Evolutionary conservation across 352 stramenopile species (phyloP), one percentile per base, ranked within the genome.

Genomic region (Phytopythium delawarense): DNA sequence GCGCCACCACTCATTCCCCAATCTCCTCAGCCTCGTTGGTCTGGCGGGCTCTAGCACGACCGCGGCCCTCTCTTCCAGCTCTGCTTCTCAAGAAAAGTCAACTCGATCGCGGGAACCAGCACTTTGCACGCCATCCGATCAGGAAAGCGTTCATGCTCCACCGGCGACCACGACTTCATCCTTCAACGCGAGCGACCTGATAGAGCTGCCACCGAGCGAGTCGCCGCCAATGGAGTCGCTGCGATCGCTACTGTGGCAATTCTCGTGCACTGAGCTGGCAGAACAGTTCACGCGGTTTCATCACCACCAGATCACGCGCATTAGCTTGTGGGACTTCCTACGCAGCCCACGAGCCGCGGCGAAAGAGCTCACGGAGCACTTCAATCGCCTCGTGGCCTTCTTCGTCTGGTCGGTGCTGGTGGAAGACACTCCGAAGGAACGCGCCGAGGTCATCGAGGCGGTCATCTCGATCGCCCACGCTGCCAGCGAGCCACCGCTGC

Each of bases 321-420:
- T 90, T 20, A 65, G 70, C 39, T 69, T 84, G 3, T 90, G 78
- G 80, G 76, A 82, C 23, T 86, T 93, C 37, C 57, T 91, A 13
- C 69, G 79, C 40, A 61, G 72, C 37, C 76, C 78, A 2, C 74
- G 74, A 34, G 58, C 81, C 62, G 69, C 69, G 7, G 71, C 76
- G 2, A 88, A 83, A 52, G 64, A 77, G 4, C 66, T 89, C 40
- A 82, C 79, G 0, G 79, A 86, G 7, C 71, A 79, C 37, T 91
- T 89, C 54, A 90, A 93, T 48, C 64, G 69, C 2, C 69, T 93
- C 35, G 83, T 87, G 34, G 57, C 69, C 6, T 91, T 86, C 60
- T 79, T 91, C 16, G 80, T 91, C 28, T 93, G 84, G 84, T 91
- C 81, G 0, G 77, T 93, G 13, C 65, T 91, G 4, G 71, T 88